Evolutionary conservation across 2,329 filamentous ascomycete genomes (phyloP), one percentile per base, ranked within the genome.

Genomic region (Sclerotiophoma versabilis): DNA sequence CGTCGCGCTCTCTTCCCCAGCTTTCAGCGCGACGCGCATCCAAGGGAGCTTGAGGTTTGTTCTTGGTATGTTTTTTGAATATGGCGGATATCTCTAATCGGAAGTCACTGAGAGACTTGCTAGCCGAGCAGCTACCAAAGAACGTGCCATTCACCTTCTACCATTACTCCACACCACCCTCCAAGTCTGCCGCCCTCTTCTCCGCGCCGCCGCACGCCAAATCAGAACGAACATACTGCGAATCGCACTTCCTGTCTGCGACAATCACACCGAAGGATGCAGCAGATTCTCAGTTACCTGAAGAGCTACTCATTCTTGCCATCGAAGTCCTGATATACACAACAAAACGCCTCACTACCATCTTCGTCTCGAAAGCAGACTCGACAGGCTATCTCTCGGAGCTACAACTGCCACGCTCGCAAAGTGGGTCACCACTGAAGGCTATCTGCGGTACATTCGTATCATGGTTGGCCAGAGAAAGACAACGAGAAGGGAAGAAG

Each of bases 281-380:
- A 3, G 59, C 66, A 23, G 57, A 52, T 33, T 54, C 62, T 14
- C 48, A 30, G 9, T 14, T 55, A 2, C 59, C 67, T 10, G 68
- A 77, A 17, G 81, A 86, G 58, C 82, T 96, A 1, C 77, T 97
- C 6, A 82, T 93, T 8, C 87, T 96, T 54, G 93, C 90, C 14
- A 83, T 99, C 59, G 95, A 99, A 72, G 82, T 97, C 45, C 83
- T 95, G 65, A 84, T 99, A 56, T 99, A 96, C 76, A 90, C 77
- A 0, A 96, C 93, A 0, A 84, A 85, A 38, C 84, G 85, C 64
- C 84, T 92, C 20, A 96, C 90, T 1, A 97, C 91, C 4, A 83
- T 98, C 48, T 99, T 99, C 73, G 89, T 99, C 20, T 93, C 93
- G 59, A 99, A 99, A 76, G 95, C 95, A 42, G 95, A 99, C 77